phyloP scores from a whole-genome alignment of 345 rosid genomes.

The Jatropha curcas region DNA sequence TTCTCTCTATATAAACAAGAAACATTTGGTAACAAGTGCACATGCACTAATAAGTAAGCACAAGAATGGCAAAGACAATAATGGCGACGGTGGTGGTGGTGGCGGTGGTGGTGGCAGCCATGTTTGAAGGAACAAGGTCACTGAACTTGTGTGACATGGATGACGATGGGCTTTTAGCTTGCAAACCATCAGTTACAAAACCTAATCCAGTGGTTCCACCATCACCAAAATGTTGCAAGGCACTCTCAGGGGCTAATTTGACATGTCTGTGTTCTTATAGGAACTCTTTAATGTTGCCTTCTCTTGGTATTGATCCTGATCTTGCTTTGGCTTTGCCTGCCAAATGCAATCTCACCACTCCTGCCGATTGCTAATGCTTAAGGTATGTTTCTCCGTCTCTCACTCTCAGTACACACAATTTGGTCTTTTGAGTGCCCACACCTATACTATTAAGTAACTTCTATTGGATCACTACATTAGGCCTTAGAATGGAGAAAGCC shows the following conservation, averaged over 20 bases:
- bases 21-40: not conserved
- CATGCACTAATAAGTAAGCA: not conserved
- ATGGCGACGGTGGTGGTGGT: constrained; percentile 7
- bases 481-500: no score
- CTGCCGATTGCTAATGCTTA: constrained; percentile 27
- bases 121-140: constrained; percentile 27
- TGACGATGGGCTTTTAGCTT: constrained; percentile 47
- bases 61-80: constrained; percentile 6
- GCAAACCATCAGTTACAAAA: constrained; percentile 61
- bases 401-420: not conserved
- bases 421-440: no score
- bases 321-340: constrained; percentile 60
- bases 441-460: no score
- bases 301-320: constrained; percentile 64
- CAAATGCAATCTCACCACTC: constrained; percentile 45
- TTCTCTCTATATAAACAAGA: constrained; percentile 13
- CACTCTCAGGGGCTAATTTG: constrained; percentile 50
- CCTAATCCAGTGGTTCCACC: constrained; percentile 53
- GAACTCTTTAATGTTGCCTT: constrained; percentile 46
- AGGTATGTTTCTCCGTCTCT: not conserved
- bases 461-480: not conserved
- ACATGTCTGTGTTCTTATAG: constrained; percentile 64
- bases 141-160: constrained; percentile 47
- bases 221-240: constrained; percentile 50
- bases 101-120: constrained; percentile 7